Base-by-base conservation (phyloP, 2,329 filamentous ascomycete species). In the Apiospora kogelbergensis region DNA sequence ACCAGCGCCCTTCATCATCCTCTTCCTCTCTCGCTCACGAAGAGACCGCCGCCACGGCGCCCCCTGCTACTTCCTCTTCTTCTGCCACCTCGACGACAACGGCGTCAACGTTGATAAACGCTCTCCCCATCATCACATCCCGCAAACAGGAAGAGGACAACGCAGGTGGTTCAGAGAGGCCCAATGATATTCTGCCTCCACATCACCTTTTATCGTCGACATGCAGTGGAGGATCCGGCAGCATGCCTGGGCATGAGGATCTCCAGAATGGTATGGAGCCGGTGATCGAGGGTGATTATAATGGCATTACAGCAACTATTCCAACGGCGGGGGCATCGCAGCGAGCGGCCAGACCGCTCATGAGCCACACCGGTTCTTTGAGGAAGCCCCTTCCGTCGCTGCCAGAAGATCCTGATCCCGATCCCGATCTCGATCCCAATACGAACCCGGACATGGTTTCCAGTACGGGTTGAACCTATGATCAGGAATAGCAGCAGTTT, bases 361-460 rank as follows among this genome's bases (percentile, higher is more conserved):
- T 73, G 44, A 70, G 71, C 24, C 72, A 72, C 65, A 68, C 70
- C 37, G 71, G 73, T 33, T 71, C 73, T 30, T 72, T 77, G 15
- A 79, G 82, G 45, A 85, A 85, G 69, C 83, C 83, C 3, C 74
- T 85, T 2, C 84, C 81, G 65, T 80, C 81, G 30, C 74, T 84
- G 48, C 82, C 81, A 3, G 79, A 81, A 71, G 78, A 82, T 68
- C 75, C 76, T 2, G 74, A 75, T 65, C 72, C 53, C 20, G 30
- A 22, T 60, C 3, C 68, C n/a, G n/a, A n/a, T n/a, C n/a, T n/a
- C n/a, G n/a, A n/a, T n/a, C n/a, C n/a, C n/a, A n/a, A n/a, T n/a
- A n/a, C n/a, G 66, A 22, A 30, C 37, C 41, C 42, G 37, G 48
- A 67, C 22, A 33, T 40, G 68, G 60, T 24, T 48, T 26, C 17